Base-by-base conservation (phyloP, 352 stramenopile genomes). In the Phytopythium montanum region DNA sequence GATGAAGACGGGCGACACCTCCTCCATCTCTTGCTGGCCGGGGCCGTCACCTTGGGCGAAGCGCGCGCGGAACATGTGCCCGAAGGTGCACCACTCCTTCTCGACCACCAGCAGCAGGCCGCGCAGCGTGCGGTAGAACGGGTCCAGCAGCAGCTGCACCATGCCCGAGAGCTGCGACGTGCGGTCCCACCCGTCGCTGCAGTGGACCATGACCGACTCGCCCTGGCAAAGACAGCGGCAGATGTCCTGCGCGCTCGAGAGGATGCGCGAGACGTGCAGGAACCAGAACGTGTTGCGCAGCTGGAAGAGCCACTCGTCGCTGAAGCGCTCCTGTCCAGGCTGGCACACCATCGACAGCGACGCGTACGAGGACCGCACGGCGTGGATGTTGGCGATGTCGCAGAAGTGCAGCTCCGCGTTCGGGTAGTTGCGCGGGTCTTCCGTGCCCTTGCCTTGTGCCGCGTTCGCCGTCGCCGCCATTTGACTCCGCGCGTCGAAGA, bases 1-100 rank as follows among this genome's bases (percentile, higher is more conserved):
- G 25, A 99, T 69, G 73, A 99, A 99, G 29, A 99, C 96, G 1
- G 98, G 98, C 44, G 97, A 99, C 54, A 98, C 87, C 69, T 99
- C 94, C 61, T 98, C 94, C 31, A 99, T 85, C 62, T 99, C 95
- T 65, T 95, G 86, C 42, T 97, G 90, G 9, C 90, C 88, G 6
- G 90, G 92, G 14, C 87, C 81, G 73, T 99, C 90, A n/a, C 97
- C 95, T 65, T 99, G 96, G 4, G 90, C 96, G 66, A 92, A 98
- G 9, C 98, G 85, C n/a, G 87, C 87, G 38, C 98, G 95, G 67
- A 99, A 99, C 56, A 98, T 97, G 82, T 99, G 97, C 0, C 98
- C 98, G 72, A 99, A 99, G 12, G 88, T 94, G 66, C 97, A 97
- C 92, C 98, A 99, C 61, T 99, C 97, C 70, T 99, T 99, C 75